These are phyloP conservation scores for Mycena galericulata DNA, from an alignment of 768 basidiomycete species.

Conservation along the genomic window DNA sequence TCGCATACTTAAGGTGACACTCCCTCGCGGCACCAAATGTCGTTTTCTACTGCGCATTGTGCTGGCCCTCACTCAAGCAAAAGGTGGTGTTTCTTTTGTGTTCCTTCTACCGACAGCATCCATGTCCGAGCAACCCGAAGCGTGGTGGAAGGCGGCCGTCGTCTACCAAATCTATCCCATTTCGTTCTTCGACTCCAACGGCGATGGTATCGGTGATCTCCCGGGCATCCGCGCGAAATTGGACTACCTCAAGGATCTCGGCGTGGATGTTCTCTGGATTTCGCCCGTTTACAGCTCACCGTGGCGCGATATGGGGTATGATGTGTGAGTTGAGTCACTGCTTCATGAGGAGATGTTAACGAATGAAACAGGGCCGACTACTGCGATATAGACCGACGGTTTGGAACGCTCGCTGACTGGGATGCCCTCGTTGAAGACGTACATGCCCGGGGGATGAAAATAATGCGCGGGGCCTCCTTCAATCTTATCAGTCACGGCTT, in stretches of 20 bases:
- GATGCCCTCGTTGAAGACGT: conserved; percentile 63
- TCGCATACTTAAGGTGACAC: too few relatives aligned
- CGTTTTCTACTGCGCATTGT: too few relatives aligned
- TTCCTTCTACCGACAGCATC: too few relatives aligned
- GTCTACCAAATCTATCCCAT: conserved; percentile 80
- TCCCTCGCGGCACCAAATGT: too few relatives aligned
- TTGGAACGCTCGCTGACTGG: conserved; percentile 74
- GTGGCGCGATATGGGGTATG: conserved; percentile 80
- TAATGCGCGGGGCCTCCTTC: conserved; percentile 58
- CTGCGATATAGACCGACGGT: conserved; percentile 69
- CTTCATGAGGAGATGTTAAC: conserved; percentile 53
- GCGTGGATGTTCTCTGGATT: conserved; percentile 78
- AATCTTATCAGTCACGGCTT: background rate
- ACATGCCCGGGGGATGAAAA: conserved; percentile 76
- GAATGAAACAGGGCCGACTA: too few relatives aligned
- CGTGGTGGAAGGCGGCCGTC: conserved; percentile 70
- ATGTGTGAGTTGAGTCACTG: conserved; percentile 56
- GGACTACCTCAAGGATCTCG: conserved; percentile 76
- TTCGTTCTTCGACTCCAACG: conserved; percentile 80
- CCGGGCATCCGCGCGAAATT: conserved; percentile 73
- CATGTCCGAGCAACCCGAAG: too few relatives aligned
- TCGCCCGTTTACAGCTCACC: conserved; percentile 79
- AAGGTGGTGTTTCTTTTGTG: too few relatives aligned
- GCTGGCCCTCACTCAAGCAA: too few relatives aligned
- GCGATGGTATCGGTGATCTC: conserved; percentile 78